These are phyloP conservation scores for Allium cepa DNA, from an alignment of 106 monocot species.

Conservation along the genomic window DNA sequence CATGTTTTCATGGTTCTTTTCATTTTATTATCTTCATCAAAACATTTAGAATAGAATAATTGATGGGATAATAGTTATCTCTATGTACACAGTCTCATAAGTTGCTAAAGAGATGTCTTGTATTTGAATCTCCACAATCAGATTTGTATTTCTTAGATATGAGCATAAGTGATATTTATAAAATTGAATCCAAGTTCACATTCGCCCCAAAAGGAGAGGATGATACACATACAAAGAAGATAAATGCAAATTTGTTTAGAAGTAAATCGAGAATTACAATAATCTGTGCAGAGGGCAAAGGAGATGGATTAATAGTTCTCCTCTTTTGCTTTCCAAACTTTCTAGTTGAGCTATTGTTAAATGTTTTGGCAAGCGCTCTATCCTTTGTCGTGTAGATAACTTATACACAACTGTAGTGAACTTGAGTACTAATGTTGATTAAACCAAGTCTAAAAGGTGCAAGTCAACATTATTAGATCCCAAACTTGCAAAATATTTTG, in stretches of 20 bases:
- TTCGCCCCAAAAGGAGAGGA: too few relatives aligned
- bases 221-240: background rate
- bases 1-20: too few relatives aligned
- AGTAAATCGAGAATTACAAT: background rate
- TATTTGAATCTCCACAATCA: too few relatives aligned
- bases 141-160: too few relatives aligned
- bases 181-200: too few relatives aligned
- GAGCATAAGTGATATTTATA: too few relatives aligned
- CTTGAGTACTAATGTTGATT: background rate
- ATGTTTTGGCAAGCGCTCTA: background rate
- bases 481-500: background rate
- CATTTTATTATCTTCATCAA: too few relatives aligned
- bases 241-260: background rate
- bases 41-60: too few relatives aligned
- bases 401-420: background rate
- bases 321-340: background rate
- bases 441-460: background rate
- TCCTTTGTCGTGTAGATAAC: background rate
- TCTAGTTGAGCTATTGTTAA: background rate
- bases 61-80: too few relatives aligned
- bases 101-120: too few relatives aligned
- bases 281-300: background rate
- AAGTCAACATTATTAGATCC: background rate
- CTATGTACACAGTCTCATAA: too few relatives aligned
- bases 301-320: background rate